Conservation (phyloP, 169 alveolate genomes). For the Amoebophrya sp. region DNA sequence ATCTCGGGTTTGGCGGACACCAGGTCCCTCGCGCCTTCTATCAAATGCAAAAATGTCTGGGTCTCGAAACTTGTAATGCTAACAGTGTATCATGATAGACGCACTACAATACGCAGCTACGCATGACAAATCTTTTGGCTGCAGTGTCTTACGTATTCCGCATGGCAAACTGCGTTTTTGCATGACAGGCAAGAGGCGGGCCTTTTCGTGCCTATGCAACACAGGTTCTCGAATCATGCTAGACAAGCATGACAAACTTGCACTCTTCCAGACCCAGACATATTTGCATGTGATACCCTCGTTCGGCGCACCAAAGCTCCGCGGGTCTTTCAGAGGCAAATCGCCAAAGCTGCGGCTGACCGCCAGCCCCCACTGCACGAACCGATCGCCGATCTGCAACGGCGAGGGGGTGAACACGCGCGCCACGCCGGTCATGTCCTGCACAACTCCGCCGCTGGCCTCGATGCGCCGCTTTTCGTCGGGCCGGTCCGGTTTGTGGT, state of each 20-base stretch:
- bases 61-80: no score
- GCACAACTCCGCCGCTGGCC: background rate
- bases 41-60: background rate
- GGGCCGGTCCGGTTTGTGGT: background rate
- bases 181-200: no score
- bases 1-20: background rate
- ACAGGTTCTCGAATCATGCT: no score
- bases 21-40: background rate
- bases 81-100: no score
- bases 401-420: background rate
- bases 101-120: no score
- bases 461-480: background rate
- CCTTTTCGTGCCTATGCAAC: no score
- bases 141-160: no score
- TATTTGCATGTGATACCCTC: no score
- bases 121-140: no score
- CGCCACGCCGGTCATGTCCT: conserved; percentile 13
- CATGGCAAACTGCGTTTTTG: no score
- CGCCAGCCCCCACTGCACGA: conserved; percentile 5
- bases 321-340: background rate
- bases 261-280: no score
- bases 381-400: background rate
- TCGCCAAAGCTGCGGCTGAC: background rate
- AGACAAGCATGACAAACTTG: no score
- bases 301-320: background rate